These are phyloP conservation scores for Curvularia lunata DNA, from an alignment of 2,329 filamentous ascomycete species.

Conservation along the genomic window DNA sequence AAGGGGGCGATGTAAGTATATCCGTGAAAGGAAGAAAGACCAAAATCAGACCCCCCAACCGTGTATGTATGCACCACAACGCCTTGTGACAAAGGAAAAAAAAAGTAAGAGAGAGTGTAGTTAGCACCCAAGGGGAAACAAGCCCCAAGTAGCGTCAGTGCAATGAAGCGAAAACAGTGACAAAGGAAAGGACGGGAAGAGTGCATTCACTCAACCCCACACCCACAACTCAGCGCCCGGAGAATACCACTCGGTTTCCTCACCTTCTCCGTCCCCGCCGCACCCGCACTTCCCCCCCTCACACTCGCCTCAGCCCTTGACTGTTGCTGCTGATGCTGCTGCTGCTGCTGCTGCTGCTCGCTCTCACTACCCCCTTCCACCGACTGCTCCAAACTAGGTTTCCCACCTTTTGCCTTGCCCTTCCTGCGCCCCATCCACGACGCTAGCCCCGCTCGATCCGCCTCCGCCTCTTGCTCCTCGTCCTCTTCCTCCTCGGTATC, in stretches of 20 bases:
- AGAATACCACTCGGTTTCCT: constrained; percentile 37
- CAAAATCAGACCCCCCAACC: no score
- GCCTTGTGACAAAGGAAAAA: neutral
- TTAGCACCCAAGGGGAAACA: no score
- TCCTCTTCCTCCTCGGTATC: constrained; percentile 41
- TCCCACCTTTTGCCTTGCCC: constrained; percentile 15
- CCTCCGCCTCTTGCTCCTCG: constrained; percentile 17
- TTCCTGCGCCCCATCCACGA: constrained; percentile 30
- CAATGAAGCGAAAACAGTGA: neutral
- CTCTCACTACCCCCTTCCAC: constrained; percentile 14
- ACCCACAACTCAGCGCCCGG: constrained; percentile 44
- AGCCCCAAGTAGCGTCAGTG: no score
- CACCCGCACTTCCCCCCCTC: neutral
- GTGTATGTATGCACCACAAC: no score
- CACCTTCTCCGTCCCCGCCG: constrained; percentile 18
- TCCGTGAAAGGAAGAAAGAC: neutral
- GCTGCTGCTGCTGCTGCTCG: no score
- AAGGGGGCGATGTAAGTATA: no score
- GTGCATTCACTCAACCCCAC: constrained; percentile 13
- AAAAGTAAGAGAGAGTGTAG: neutral
- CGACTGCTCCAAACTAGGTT: constrained; percentile 20
- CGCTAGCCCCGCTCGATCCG: constrained; percentile 28
- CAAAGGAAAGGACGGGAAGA: no score
- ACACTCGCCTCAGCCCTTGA: no score
- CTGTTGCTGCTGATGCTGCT: no score